Conservation (phyloP, 2,329 filamentous ascomycete species). For the Fusarium sp. region DNA sequence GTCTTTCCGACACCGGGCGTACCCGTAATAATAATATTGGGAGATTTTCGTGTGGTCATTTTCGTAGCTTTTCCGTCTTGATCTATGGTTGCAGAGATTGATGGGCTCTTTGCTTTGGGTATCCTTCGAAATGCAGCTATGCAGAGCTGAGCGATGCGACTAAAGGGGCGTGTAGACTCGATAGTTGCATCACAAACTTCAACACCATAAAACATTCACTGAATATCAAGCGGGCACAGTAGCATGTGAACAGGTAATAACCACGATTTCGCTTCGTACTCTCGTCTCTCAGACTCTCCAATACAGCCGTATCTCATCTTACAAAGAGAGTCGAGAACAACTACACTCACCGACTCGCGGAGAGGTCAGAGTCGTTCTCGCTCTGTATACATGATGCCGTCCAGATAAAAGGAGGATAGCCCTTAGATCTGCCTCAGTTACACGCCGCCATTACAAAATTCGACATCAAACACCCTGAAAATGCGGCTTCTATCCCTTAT, state of each 20-base stretch:
- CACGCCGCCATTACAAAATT: slow-evolving; percentile 48
- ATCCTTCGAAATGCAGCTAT: slow-evolving; percentile 23
- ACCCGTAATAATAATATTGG: slow-evolving; percentile 95
- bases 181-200: slow-evolving; percentile 26
- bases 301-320: slow-evolving; percentile 49
- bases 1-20: slow-evolving; percentile 98
- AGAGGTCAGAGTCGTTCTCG: slow-evolving; percentile 28
- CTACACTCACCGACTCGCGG: slow-evolving; percentile 38
- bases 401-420: slow-evolving; percentile 40
- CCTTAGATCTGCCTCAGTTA: slow-evolving; percentile 45
- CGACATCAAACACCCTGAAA: slow-evolving; percentile 50
- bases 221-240: not conserved
- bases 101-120: slow-evolving; percentile 20
- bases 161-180: slow-evolving; percentile 36
- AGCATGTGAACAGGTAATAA: slow-evolving; percentile 35
- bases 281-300: slow-evolving; percentile 41
- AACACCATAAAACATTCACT: slow-evolving; percentile 14
- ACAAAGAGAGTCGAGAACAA: slow-evolving; percentile 41
- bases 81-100: slow-evolving; percentile 45
- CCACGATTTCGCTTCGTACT: slow-evolving; percentile 42
- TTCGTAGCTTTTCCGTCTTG: slow-evolving; percentile 10
- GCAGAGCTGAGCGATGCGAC: slow-evolving; percentile 27
- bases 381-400: slow-evolving; percentile 48
- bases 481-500: slow-evolving; percentile 51
- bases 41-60: slow-evolving; percentile 65